Percentiles rank a stretch among this genome's conserved stretches.
Conservation (phyloP, 1,139 yeast species). For the Waltiozyma sp. region DNA sequence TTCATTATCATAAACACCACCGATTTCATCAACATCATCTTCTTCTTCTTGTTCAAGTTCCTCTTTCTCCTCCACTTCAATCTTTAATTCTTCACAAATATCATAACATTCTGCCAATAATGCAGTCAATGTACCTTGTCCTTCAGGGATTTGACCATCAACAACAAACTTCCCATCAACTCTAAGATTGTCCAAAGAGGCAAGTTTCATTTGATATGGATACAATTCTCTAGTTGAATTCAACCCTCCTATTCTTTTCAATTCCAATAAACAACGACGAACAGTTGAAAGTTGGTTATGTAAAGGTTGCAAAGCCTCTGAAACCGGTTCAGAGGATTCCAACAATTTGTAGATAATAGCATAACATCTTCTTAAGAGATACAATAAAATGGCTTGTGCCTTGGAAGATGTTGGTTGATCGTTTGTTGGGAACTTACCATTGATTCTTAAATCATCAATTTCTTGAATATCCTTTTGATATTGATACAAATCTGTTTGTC, state of each 20-base stretch:
- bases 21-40: constrained; percentile 10
- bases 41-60: constrained; percentile 20
- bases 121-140: constrained; percentile 89
- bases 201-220: constrained; percentile 90
- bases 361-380: constrained; percentile 79
- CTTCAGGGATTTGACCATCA: constrained; percentile 86
- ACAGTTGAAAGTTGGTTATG: constrained; percentile 91
- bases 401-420: constrained; percentile 15
- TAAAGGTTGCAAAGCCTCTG: constrained; percentile 83
- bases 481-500: constrained; percentile 84
- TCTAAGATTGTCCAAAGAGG: constrained; percentile 77
- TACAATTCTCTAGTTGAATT: constrained; percentile 78
- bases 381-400: constrained; percentile 62
- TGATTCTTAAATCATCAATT: constrained; percentile 58
- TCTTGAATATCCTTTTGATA: constrained; percentile 65
- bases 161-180: constrained; percentile 86
- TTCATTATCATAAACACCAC: constrained; percentile 6
- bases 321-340: constrained; percentile 89
- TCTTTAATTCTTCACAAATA: constrained; percentile 78
- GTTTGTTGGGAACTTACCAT: constrained; percentile 38
- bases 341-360: constrained; percentile 78
- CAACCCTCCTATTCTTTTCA: constrained; percentile 86
- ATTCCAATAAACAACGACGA: constrained; percentile 77
- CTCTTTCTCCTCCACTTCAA: constrained; percentile 66
- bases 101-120: constrained; percentile 90